Base-by-base conservation (phyloP, 257 asterid genomes). In the Eustoma russellianum region DNA sequence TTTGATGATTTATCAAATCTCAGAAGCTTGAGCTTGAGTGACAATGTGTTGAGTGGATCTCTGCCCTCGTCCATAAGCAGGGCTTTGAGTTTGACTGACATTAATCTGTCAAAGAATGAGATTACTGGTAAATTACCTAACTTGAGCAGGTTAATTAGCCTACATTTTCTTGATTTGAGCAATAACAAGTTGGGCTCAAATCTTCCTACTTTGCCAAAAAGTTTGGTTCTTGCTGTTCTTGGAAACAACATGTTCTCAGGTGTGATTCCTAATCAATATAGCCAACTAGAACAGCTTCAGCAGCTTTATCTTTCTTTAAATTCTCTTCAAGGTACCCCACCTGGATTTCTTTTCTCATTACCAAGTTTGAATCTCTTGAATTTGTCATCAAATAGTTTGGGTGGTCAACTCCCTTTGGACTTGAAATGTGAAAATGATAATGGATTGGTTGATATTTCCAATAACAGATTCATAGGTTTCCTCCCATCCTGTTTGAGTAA, bases 401-500 rank as follows among this genome's bases (percentile, higher is more conserved):
- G 35, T 28, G 94, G 94, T 30, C 56, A 73, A 0, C 62, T 83
- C n/a, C 75, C 82, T 13, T 8, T 24, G 47, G 66, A 50, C 40
- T 33, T 78, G 69, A 70, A 50, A 13, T 83, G 94, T 63, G 81
- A 83, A 4, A 38, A 52, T 15, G 68, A 64, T 56, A 77, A 78
- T 53, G 70, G 50, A 24, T 51, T 24, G 40, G 85, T 83, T 40
- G 90, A 83, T 66, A 64, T 83, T 16, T 78, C 94, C 6, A 71
- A 81, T 55, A 83, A 83, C 59, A 72, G 77, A 71, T 45, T 83
- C 61, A 73, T 46, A 7, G 94, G 94, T 7, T 12, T 13, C 0
- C 33, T 83, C 72, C 90, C 94, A 0, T 40, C 81, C 4, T 83
- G 94, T 63, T 72, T 83, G 73, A 81, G 78, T 30, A 48, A 69